Evolutionary conservation across 352 stramenopile species (phyloP).

Genomic region (Globisporangium iwayamae): DNA sequence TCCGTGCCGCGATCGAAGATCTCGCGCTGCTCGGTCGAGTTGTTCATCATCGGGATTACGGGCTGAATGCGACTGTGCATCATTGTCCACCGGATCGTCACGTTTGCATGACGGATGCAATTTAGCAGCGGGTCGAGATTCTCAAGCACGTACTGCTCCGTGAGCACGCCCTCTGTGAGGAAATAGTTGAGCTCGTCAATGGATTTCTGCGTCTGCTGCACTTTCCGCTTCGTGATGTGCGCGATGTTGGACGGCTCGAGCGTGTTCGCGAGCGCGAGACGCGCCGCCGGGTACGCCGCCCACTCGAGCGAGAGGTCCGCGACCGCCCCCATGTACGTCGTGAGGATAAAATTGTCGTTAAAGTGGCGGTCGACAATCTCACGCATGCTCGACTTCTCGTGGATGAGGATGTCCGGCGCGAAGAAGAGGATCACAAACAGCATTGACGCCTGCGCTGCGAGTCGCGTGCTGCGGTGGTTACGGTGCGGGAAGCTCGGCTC

Average conservation of each 20-base stretch:
- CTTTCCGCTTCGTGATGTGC: constrained; percentile 88
- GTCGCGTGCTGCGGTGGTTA: constrained; percentile 88
- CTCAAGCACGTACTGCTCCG: constrained; percentile 92
- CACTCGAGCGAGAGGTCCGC: constrained; percentile 93
- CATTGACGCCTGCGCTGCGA: constrained; percentile 91
- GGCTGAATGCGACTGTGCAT: constrained; percentile 91
- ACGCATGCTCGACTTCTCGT: constrained; percentile 90
- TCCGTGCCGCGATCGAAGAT: constrained; percentile 84
- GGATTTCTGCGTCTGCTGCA: constrained; percentile 77
- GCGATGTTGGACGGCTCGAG: constrained; percentile 85
- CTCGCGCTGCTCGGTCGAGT: constrained; percentile 70
- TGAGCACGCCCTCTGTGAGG: constrained; percentile 89
- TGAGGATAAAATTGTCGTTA: constrained; percentile 95
- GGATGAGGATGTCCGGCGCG: constrained; percentile 88
- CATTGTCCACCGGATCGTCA: constrained; percentile 92
- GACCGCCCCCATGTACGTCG: constrained; percentile 93
- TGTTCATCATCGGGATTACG: constrained; percentile 86
- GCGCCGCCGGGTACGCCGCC: constrained; percentile 86
- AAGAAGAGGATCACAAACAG: constrained; percentile 96
- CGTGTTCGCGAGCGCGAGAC: constrained; percentile 87
- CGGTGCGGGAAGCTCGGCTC: constrained; percentile 90
- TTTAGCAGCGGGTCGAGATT: constrained; percentile 90
- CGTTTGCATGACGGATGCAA: constrained; percentile 90
- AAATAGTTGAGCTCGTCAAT: constrained; percentile 91
- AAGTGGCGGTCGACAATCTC: constrained; percentile 96